These are phyloP conservation scores for Phaeotremella skinneri DNA, from an alignment of 768 basidiomycete genomes.

Conservation along the genomic window DNA sequence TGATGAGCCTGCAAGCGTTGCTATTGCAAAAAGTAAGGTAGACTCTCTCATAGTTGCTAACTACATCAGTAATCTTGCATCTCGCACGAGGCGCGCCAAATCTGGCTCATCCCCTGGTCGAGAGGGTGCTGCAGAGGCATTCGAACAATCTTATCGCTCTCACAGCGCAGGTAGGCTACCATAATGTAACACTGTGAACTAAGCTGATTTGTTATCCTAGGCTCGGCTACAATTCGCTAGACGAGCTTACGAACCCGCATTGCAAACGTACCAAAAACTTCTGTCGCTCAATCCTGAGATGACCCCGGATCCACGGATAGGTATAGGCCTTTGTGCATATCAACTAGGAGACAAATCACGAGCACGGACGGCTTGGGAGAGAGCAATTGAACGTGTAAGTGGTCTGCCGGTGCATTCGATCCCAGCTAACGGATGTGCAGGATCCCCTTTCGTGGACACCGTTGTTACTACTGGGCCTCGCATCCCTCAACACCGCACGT, in stretches of 20 bases:
- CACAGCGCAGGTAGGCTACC: conserved; percentile 68
- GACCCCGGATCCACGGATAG: conserved; percentile 88
- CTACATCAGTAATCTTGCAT: conserved; percentile 68
- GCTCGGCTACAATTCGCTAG: conserved; percentile 81
- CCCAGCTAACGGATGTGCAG: conserved; percentile 51
- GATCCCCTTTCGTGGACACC: conserved; percentile 77
- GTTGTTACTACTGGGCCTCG: conserved; percentile 77
- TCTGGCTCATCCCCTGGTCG: conserved; percentile 76
- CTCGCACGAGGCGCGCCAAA: conserved; percentile 77
- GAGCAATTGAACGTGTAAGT: conserved; percentile 78
- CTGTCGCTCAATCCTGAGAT: conserved; percentile 73
- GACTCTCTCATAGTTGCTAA: not conserved
- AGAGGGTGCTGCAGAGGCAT: conserved; percentile 69
- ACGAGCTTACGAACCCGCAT: conserved; percentile 71
- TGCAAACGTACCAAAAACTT: conserved; percentile 82
- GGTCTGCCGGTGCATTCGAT: not conserved
- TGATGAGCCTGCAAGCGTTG: conserved; percentile 35
- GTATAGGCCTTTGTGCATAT: conserved; percentile 93
- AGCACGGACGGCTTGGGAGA: conserved; percentile 85
- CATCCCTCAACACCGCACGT: conserved; percentile 82
- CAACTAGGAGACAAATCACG: conserved; percentile 76
- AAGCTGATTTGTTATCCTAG: conserved; percentile 54
- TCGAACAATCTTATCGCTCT: conserved; percentile 85
- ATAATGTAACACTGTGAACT: not conserved
- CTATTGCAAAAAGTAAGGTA: conserved; percentile 42